Base-by-base conservation (phyloP, 208 protist species). In the Trypanosoma scelopori region DNA sequence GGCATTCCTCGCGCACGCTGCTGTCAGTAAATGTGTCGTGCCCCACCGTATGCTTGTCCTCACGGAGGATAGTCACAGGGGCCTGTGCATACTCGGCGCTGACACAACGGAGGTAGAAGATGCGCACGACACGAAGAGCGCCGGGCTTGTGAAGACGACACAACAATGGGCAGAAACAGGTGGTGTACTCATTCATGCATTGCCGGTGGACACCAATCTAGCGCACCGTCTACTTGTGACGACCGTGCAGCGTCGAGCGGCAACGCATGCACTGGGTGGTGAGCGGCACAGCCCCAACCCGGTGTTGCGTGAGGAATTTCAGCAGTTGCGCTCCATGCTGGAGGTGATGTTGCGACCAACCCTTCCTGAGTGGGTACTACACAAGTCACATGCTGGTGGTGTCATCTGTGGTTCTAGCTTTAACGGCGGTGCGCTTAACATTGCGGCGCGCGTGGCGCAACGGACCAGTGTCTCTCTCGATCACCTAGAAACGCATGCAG, bases 381-480 rank as follows among this genome's bases (percentile, higher is more conserved):
- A 78, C 5, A 93, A 92, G 58, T 61, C 70, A 3, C 42, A 52
- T 25, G 64, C 82, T 25, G 89, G 89, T 52, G 89, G 89, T 6
- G 69, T 93, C 35, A 46, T 95, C 6, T 73, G 69, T 20, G 86
- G 76, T 1, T 89, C 85, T 16, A 85, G 82, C 64, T 73, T 76
- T 64, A 93, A 93, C 53, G 87, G 85, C 30, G 83, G 89, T 12
- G 51, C 87, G 32, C 69, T 93, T 20, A 93, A 95, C 73, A 46
- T 82, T 35, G 86, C 84, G n/a, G 86, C 89, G 23, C 84, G 89
- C 1, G 76, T 91, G n/a, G 58, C 86, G 23, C 86, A 93, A 74
- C 71, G 79, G 47, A 77, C 78, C 41, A 55, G 62, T 42, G 57
- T 92, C 25, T 76, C 81, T 23, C 74, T 88, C 3, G 80, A 92